Evolutionary conservation across 1,139 yeast genomes (phyloP).

Genomic region (Suhomyces coccinellae): DNA sequence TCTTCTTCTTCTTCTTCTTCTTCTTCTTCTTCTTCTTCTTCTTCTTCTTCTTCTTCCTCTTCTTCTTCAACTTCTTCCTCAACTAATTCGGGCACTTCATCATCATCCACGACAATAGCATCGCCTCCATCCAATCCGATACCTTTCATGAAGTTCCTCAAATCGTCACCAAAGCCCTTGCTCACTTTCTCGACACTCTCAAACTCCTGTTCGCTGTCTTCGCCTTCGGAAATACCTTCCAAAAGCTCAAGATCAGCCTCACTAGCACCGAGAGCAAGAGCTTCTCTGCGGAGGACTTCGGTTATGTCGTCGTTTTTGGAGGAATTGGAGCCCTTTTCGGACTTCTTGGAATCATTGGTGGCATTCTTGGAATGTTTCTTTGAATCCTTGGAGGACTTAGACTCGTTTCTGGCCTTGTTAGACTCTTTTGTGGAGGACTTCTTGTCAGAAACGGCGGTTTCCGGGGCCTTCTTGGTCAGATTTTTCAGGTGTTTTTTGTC

Average conservation of each 20-base stretch:
- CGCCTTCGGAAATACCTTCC: slow-evolving; percentile 52
- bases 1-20: slow-evolving; percentile 30
- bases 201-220: slow-evolving; percentile 65
- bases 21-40: slow-evolving; percentile 22
- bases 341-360: slow-evolving; percentile 13
- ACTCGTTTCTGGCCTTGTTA: slow-evolving; percentile 8
- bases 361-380: slow-evolving; percentile 7
- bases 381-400: slow-evolving; percentile 8
- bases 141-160: slow-evolving; percentile 63
- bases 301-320: slow-evolving; percentile 13
- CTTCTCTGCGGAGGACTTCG: slow-evolving; percentile 59
- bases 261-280: slow-evolving; percentile 65
- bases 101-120: slow-evolving; percentile 36
- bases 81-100: slow-evolving; percentile 18
- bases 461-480: neutral
- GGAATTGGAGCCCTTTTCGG: slow-evolving; percentile 8
- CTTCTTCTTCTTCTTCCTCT: slow-evolving; percentile 31
- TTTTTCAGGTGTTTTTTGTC: slow-evolving; percentile 16
- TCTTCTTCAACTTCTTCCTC: slow-evolving; percentile 22
- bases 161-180: slow-evolving; percentile 53
- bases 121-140: slow-evolving; percentile 57
- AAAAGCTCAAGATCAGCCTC: slow-evolving; percentile 62
- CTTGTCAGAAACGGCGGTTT: slow-evolving; percentile 1
- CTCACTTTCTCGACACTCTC: slow-evolving; percentile 42
- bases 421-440: slow-evolving; percentile 9